Percentiles rank a stretch among this genome's conserved stretches.
Evolutionary conservation across 495 filamentous ascomycete species (phyloP).

Genomic region (Trichocladium uniseriatum): DNA sequence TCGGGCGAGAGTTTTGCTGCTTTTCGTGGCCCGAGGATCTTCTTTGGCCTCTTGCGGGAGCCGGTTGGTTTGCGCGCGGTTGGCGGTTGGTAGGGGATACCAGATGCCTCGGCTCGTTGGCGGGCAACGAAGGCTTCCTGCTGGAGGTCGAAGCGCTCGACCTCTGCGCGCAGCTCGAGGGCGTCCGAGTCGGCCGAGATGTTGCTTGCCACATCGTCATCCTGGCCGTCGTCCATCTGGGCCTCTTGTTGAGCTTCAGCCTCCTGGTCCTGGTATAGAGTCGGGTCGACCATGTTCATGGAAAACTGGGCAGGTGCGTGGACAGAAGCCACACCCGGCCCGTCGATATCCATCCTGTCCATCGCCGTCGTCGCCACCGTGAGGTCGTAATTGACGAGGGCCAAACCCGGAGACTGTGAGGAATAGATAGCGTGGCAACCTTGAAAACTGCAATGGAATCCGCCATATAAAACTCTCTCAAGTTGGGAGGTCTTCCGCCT

Average conservation of each 20-base stretch:
- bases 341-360: constrained; percentile 20
- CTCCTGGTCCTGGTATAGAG: constrained; percentile 3
- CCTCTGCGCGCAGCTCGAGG: constrained; percentile 26
- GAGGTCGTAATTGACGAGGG: too few species aligned
- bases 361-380: constrained; percentile 9
- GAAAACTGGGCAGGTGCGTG: neutral
- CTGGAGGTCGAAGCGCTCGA: constrained; percentile 28
- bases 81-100: constrained; percentile 8
- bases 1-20: constrained; percentile 62
- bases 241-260: neutral
- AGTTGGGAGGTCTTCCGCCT: too few species aligned
- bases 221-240: constrained; percentile 9
- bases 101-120: constrained; percentile 18
- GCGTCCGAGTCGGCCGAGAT: constrained; percentile 34
- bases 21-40: constrained; percentile 54
- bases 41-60: constrained; percentile 4
- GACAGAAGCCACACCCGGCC: neutral
- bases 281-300: constrained; percentile 11
- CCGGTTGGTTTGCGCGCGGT: constrained; percentile 1
- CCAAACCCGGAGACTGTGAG: too few species aligned
- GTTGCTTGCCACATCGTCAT: constrained; percentile 16
- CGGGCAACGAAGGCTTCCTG: constrained; percentile 26
- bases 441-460: too few species aligned
- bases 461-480: too few species aligned
- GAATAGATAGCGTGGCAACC: too few species aligned